Base-by-base conservation (phyloP, 1,284 basidiomycete species). In the Chondrostereum purpureum region DNA sequence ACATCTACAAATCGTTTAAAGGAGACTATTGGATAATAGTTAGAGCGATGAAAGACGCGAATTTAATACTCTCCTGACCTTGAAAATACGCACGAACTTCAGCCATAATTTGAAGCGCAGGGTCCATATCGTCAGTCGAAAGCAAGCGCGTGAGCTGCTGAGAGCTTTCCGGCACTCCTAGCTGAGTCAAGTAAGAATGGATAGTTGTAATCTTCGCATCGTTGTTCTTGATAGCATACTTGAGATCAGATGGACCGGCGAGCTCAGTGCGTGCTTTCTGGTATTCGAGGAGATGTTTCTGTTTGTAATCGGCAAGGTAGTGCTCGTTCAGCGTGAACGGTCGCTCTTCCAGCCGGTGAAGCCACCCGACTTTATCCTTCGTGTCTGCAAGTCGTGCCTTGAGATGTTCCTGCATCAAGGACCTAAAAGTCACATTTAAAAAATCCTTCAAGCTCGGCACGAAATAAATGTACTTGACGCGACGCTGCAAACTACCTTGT, bases 1-100 rank as follows among this genome's bases (percentile, higher is more conserved):
- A 73, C 75, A 50, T 88, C 84, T 0, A 66, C 65, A 42, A 84
- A 79, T 0, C 84, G 75, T 57, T 85, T 84, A 57, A 80, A 84
- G 0, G 83, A 72, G 1, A 87, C 84, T 85, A 48, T 10, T 34
- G 8, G 11, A 19, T 36, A 13, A 18, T 16, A 36, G 5, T 12
- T 11, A 4, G 8, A 16, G 42, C 4, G 18, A 36, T 13, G 5
- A 17, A 21, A 18, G 44, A 42, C 11, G 13, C n/a, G 6, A 20
- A 11, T 20, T 49, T 52, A n/a, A n/a, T n/a, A n/a, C n/a, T n/a
- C n/a, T n/a, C n/a, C n/a, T 6, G 47, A 80, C 81, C 77, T 70
- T 85, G 80, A 59, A 83, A 88, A 52, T 88, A 88, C 0, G 80
- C 86, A 1, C 81, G 67, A 3, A 82, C 79, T 35, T 80, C 73